Evolutionary conservation across 1,284 basidiomycete species (phyloP), one percentile per base, ranked within the genome.

Genomic region (Athelia sp.): DNA sequence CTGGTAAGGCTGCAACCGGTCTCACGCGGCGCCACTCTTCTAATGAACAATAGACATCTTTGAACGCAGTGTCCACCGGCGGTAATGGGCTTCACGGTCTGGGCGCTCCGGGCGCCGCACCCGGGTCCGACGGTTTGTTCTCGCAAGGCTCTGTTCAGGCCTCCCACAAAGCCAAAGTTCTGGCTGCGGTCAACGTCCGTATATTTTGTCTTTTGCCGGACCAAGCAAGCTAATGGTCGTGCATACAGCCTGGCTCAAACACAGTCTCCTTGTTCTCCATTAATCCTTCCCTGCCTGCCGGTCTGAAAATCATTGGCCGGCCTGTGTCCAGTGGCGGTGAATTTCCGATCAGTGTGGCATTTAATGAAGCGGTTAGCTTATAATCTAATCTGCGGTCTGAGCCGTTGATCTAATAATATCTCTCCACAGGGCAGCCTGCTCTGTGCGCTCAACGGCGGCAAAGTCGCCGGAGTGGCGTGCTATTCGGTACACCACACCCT

Each of bases 391-490:
- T n/a, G n/a, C n/a, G n/a, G n/a, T n/a, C n/a, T n/a, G n/a, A n/a
- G n/a, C n/a, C n/a, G n/a, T n/a, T n/a, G n/a, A n/a, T n/a, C n/a
- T n/a, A n/a, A n/a, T n/a, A n/a, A n/a, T n/a, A n/a, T n/a, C n/a
- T n/a, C n/a, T n/a, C n/a, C n/a, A n/a, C n/a, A 60, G 11, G 71
- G 71, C 8, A 63, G 59, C 46, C 63, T 55, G 38, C 61, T 74
- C 21, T 78, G 75, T 54, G 69, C 69, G 3, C 59, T 78, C 29
- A 78, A 78, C 58, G 70, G 73, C 29, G 76, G 77, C 14, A 56
- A 55, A n/a, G 59, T 72, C 26, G 76, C 76, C 56, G 71, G 74
- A 43, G 72, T 78, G 51, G 70, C 73, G 50, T 76, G 77, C 61
- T 78, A 68, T 60, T 64, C 57, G 35, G 65, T 73, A 19, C 71